Evolutionary conservation across 2,329 filamentous ascomycete species (phyloP).

Genomic region (Colletotrichum sp.): DNA sequence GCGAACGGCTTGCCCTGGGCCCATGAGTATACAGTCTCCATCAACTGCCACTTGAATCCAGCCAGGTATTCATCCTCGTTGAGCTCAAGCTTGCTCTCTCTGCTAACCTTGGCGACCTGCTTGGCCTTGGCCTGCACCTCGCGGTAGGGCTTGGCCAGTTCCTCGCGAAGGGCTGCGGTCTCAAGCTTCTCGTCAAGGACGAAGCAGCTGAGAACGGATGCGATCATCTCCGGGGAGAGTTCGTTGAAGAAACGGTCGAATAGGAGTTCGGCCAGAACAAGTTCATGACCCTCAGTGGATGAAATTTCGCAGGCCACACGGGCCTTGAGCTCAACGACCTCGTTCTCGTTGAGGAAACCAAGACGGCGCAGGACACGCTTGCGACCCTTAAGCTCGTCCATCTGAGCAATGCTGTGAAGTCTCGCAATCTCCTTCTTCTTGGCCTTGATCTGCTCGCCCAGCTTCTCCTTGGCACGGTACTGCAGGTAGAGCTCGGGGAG

Average conservation of each 20-base stretch:
- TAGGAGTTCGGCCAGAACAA: constrained; percentile 89
- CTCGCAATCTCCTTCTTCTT: constrained; percentile 87
- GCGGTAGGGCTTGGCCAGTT: constrained; percentile 83
- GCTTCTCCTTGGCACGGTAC: constrained; percentile 80
- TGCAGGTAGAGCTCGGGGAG: constrained; percentile 85
- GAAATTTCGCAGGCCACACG: constrained; percentile 98
- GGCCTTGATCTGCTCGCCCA: constrained; percentile 81
- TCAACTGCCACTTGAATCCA: constrained; percentile 91
- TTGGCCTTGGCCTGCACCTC: constrained; percentile 88
- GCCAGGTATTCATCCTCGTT: constrained; percentile 94
- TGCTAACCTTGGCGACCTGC: constrained; percentile 89
- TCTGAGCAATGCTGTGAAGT: constrained; percentile 86
- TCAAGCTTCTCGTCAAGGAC: constrained; percentile 97
- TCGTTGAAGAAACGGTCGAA: constrained; percentile 99
- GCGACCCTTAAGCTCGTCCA: constrained; percentile 94
- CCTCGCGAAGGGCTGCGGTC: constrained; percentile 77
- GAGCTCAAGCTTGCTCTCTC: constrained; percentile 91
- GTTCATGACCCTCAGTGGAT: constrained; percentile 86
- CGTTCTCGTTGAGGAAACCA: constrained; percentile 93
- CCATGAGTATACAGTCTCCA: constrained; percentile 96
- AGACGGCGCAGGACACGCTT: constrained; percentile 94
- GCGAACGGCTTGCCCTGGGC: constrained; percentile 88
- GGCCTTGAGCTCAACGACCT: constrained; percentile 96
- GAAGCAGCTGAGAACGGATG: constrained; percentile 88
- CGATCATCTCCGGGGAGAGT: constrained; percentile 84